These are phyloP conservation scores for Eimeria falciformis DNA, from an alignment of 169 alveolate genomes.

Conservation along the genomic window DNA sequence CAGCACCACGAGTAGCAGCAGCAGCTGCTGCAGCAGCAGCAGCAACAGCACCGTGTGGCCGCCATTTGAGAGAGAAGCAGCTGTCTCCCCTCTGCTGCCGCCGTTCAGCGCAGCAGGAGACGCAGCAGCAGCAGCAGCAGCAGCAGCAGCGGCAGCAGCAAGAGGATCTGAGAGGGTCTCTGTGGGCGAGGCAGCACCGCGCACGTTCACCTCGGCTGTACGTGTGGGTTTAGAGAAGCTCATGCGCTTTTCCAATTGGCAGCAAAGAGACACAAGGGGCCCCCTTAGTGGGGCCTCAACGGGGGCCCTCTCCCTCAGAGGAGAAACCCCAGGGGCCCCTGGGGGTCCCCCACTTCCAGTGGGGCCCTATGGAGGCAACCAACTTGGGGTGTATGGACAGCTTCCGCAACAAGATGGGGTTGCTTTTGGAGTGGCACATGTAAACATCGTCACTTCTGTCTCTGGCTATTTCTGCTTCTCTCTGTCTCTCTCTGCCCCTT, in stretches of 20 bases:
- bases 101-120: neutral
- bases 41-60: constrained; percentile 23
- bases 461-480: neutral
- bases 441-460: neutral
- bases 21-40: constrained; percentile 30
- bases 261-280: neutral
- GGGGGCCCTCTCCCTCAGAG: neutral
- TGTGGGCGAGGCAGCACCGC: neutral
- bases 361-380: neutral
- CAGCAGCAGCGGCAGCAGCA: constrained; percentile 38
- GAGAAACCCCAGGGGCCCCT: neutral
- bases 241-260: neutral
- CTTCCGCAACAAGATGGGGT: neutral
- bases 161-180: neutral
- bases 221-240: neutral
- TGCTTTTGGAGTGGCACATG: neutral
- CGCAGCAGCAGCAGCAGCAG: constrained; percentile 15
- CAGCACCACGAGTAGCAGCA: constrained; percentile 8
- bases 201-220: neutral
- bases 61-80: neutral
- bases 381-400: neutral
- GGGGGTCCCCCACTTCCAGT: neutral
- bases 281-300: neutral
- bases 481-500: neutral
- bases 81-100: neutral